phyloP scores from a whole-genome alignment of 108 stramenopile genomes.

The Mediolabrus comicus region DNA sequence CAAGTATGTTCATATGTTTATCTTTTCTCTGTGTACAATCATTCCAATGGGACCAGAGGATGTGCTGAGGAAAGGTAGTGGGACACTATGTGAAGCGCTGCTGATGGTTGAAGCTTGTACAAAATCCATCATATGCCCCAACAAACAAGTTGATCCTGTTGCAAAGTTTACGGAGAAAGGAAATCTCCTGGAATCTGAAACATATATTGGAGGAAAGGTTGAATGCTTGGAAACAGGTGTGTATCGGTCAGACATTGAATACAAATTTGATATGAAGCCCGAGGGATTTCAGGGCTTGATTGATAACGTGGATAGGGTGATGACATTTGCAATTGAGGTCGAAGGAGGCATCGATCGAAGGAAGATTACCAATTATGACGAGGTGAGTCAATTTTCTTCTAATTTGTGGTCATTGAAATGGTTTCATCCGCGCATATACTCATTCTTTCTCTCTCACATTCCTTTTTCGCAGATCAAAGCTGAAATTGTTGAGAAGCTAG shows the following conservation, averaged over 20 bases:
- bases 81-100: slow-evolving; percentile 97
- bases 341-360: slow-evolving; percentile 90
- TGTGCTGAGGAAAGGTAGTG: slow-evolving; percentile 94
- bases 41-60: slow-evolving; percentile 99
- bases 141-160: slow-evolving; percentile 93
- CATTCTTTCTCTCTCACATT: not conserved
- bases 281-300: slow-evolving; percentile 93
- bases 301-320: slow-evolving; percentile 95
- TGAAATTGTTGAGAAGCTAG: slow-evolving; percentile 91
- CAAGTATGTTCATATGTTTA: slow-evolving; percentile 98
- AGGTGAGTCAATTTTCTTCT: slow-evolving; percentile 56
- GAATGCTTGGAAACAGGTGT: slow-evolving; percentile 99
- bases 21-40: slow-evolving; percentile 97
- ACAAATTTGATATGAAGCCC: slow-evolving; percentile 93
- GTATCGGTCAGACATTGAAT: slow-evolving; percentile 94
- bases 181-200: slow-evolving; percentile 96
- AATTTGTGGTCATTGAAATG: not conserved
- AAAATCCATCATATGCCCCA: slow-evolving; percentile 94
- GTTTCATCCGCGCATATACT: not conserved
- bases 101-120: slow-evolving; percentile 96
- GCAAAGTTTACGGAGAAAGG: slow-evolving; percentile 89
- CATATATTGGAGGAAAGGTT: slow-evolving; percentile 99
- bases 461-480: slow-evolving; percentile 37
- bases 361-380: slow-evolving; percentile 95
- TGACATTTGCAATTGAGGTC: slow-evolving; percentile 96